These are phyloP conservation scores for Bryoglossum gracile DNA, from an alignment of 495 filamentous ascomycete genomes.

Conservation along the genomic window DNA sequence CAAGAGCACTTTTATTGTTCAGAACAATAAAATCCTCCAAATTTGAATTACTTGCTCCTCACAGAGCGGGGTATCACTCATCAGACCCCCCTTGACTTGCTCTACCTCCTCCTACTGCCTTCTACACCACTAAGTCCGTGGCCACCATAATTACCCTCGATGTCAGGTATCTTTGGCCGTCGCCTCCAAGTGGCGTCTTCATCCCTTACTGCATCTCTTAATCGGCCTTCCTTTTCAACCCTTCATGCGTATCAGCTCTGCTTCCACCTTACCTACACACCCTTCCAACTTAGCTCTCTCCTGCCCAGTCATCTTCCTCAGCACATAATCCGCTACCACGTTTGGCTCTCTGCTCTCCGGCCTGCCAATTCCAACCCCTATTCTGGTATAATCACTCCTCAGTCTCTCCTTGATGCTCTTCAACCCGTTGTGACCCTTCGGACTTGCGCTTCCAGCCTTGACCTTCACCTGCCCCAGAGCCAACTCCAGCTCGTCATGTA, in stretches of 20 bases:
- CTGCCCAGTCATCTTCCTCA: slow-evolving; percentile 49
- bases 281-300: slow-evolving; percentile 46
- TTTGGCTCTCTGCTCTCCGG: slow-evolving; percentile 50
- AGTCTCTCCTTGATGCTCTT: slow-evolving; percentile 51
- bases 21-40: no score
- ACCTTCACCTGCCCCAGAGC: slow-evolving; percentile 53
- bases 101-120: no score
- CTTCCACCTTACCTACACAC: slow-evolving; percentile 40
- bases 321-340: slow-evolving; percentile 59
- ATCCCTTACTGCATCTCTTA: no score
- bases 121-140: no score
- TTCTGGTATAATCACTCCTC: slow-evolving; percentile 36
- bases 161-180: no score
- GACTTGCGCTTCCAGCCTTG: slow-evolving; percentile 44
- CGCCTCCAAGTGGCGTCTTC: no score
- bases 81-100: no score
- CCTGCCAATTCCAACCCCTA: slow-evolving; percentile 67
- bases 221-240: slow-evolving; percentile 11
- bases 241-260: slow-evolving; percentile 36
- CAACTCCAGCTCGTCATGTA: slow-evolving; percentile 70
- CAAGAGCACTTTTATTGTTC: no score
- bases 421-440: slow-evolving; percentile 65
- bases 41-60: no score
- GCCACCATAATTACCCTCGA: no score
- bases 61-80: no score